phyloP scores from a whole-genome alignment of 108 stramenopile species.

The Skeletonema costatum region DNA sequence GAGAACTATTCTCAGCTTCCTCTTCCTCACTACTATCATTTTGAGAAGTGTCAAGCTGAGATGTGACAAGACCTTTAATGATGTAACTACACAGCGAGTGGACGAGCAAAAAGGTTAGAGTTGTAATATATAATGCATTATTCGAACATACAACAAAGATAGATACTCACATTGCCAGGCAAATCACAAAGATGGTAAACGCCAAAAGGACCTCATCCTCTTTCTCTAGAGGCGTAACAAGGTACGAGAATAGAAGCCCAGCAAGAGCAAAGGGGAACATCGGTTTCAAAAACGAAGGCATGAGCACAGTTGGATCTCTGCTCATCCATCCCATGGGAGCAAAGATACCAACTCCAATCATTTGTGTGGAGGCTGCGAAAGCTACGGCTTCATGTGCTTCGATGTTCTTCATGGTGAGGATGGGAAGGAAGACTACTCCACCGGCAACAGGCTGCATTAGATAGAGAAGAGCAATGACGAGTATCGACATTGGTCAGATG shows the following conservation, averaged over 20 bases:
- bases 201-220: constrained; percentile 13
- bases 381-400: constrained; percentile 19
- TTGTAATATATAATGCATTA: not conserved
- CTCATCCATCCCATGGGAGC: constrained; percentile 24
- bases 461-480: not conserved
- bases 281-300: constrained; percentile 8
- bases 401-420: constrained; percentile 13
- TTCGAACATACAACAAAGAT: not conserved
- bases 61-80: not conserved
- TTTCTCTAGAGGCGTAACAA: constrained; percentile 9
- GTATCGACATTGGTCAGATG: not conserved
- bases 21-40: not conserved
- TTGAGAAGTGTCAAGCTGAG: constrained; percentile 4
- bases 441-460: constrained; percentile 4
- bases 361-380: constrained; percentile 13
- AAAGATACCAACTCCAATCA: constrained; percentile 20
- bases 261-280: constrained; percentile 18
- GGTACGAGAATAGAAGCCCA: constrained; percentile 9
- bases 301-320: constrained; percentile 10
- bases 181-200: constrained; percentile 10
- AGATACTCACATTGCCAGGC: not conserved
- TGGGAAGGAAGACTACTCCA: constrained; percentile 13
- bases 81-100: not conserved
- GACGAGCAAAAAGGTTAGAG: not conserved
- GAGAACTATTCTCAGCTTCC: not conserved